Evolutionary conservation across 1,139 yeast species (phyloP).

Genomic region (Casaregolazyma suthepensis): DNA sequence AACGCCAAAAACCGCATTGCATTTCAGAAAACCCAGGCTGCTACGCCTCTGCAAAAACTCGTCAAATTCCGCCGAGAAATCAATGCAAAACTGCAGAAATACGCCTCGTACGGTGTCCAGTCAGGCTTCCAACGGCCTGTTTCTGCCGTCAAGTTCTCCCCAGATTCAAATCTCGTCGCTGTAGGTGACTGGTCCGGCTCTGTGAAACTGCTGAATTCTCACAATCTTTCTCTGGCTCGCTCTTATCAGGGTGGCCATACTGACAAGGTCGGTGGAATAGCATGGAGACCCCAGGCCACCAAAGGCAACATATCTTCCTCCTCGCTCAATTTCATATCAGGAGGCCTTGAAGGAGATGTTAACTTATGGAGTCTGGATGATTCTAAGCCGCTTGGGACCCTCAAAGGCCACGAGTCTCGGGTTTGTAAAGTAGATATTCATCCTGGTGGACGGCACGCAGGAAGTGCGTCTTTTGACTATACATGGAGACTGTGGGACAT

Average conservation of each 20-base stretch:
- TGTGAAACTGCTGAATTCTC: slow-evolving; percentile 43
- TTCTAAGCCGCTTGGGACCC: slow-evolving; percentile 20
- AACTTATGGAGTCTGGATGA: slow-evolving; percentile 39
- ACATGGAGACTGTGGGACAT: slow-evolving; percentile 92
- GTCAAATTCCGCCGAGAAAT: slow-evolving; percentile 44
- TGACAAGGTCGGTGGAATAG: slow-evolving; percentile 67
- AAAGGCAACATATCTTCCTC: slow-evolving; percentile 14
- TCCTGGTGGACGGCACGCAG: slow-evolving; percentile 52
- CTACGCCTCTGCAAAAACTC: slow-evolving; percentile 27
- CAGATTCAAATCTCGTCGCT: slow-evolving; percentile 39
- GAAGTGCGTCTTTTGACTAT: slow-evolving; percentile 74
- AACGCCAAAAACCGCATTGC: slow-evolving; percentile 42
- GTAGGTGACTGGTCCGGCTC: slow-evolving; percentile 87
- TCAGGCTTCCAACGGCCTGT: slow-evolving; percentile 62
- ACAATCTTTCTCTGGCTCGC: slow-evolving; percentile 38
- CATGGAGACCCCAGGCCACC: slow-evolving; percentile 47
- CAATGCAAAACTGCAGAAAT: slow-evolving; percentile 35
- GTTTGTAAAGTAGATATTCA: slow-evolving; percentile 63
- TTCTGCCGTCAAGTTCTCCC: slow-evolving; percentile 50
- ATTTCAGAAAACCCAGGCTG: slow-evolving; percentile 26
- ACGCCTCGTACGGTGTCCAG: slow-evolving; percentile 62
- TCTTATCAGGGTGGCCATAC: slow-evolving; percentile 39
- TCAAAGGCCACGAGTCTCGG: slow-evolving; percentile 46
- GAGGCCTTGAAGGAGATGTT: slow-evolving; percentile 63
- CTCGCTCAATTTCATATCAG: slow-evolving; percentile 37